Evolutionary conservation across 495 filamentous ascomycete species (phyloP).

Genomic region (Thermothielavioides terrestris): DNA sequence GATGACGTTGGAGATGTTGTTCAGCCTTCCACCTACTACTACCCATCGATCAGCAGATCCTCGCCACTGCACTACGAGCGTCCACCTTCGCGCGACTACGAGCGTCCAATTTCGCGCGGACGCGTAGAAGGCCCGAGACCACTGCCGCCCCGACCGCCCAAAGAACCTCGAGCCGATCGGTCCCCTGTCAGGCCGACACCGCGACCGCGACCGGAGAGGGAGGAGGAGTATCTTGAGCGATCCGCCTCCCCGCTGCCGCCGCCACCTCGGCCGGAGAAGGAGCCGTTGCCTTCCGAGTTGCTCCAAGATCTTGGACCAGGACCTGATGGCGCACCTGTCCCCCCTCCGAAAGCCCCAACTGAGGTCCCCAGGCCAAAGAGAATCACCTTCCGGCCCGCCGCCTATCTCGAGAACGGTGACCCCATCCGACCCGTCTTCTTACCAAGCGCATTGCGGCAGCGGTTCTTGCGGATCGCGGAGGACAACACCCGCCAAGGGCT

Average conservation of each 20-base stretch:
- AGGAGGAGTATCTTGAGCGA: neutral
- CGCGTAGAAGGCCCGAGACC: constrained; percentile 9
- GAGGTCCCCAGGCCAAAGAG: constrained; percentile 24
- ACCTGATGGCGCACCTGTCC: constrained; percentile 20
- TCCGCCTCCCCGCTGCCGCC: neutral
- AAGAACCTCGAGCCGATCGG: constrained; percentile 22
- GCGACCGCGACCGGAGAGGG: constrained; percentile 4
- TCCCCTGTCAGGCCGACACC: neutral
- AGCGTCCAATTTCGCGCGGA: constrained; percentile 12
- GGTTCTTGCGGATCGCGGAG: constrained; percentile 62
- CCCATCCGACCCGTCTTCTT: constrained; percentile 84
- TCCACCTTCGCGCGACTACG: constrained; percentile 24
- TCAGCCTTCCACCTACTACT: constrained; percentile 30
- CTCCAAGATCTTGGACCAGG: constrained; percentile 2
- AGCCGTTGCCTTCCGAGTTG: constrained; percentile 3
- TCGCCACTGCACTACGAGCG: constrained; percentile 35
- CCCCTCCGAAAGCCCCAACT: constrained; percentile 28
- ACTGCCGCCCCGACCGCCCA: constrained; percentile 40
- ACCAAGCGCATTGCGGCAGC: constrained; percentile 58
- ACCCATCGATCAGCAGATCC: constrained; percentile 43
- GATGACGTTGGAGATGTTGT: constrained; percentile 1
- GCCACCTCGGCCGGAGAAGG: constrained; percentile 19
- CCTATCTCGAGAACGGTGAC: constrained; percentile 79
- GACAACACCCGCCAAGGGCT: constrained; percentile 72
- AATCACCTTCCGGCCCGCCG: constrained; percentile 70